Evolutionary conservation across 1,284 basidiomycete genomes (phyloP).

Genomic region (Rhodotorula mucilaginosa): DNA sequence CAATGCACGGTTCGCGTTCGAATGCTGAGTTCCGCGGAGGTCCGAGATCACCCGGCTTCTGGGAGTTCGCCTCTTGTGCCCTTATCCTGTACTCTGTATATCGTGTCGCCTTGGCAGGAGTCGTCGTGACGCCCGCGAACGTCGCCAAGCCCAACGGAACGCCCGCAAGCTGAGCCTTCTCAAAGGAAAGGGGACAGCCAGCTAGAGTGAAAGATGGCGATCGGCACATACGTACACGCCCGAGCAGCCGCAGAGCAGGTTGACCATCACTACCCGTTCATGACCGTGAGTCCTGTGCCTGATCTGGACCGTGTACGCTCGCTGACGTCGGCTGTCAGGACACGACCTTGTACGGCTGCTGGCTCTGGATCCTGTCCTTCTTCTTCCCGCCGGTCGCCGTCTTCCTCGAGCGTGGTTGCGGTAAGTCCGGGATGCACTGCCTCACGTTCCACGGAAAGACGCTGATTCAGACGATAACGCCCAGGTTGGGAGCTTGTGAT

Average conservation of each 20-base stretch:
- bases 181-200: not conserved
- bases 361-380: not conserved
- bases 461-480: not conserved
- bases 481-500: not conserved
- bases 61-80: too few species aligned
- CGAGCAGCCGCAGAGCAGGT: not conserved
- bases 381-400: slow-evolving; percentile 1
- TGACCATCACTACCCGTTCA: not conserved
- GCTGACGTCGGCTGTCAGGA: not conserved
- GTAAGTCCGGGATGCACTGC: not conserved
- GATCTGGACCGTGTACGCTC: not conserved
- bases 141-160: too few species aligned
- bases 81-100: too few species aligned
- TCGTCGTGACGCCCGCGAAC: too few species aligned
- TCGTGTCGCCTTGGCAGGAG: too few species aligned
- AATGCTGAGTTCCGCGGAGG: too few species aligned
- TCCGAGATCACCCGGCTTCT: too few species aligned
- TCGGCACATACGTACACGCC: slow-evolving; percentile 9
- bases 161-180: not conserved
- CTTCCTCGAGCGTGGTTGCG: slow-evolving; percentile 11
- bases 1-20: too few species aligned
- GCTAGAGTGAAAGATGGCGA: not conserved
- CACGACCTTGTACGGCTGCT: not conserved
- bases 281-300: not conserved
- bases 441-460: not conserved